A percentile compares a stretch with the other conserved stretches of the same genome.
Evolutionary conservation across 2,329 filamentous ascomycete genomes (phyloP).

Genomic region (Dothistroma septosporum): DNA sequence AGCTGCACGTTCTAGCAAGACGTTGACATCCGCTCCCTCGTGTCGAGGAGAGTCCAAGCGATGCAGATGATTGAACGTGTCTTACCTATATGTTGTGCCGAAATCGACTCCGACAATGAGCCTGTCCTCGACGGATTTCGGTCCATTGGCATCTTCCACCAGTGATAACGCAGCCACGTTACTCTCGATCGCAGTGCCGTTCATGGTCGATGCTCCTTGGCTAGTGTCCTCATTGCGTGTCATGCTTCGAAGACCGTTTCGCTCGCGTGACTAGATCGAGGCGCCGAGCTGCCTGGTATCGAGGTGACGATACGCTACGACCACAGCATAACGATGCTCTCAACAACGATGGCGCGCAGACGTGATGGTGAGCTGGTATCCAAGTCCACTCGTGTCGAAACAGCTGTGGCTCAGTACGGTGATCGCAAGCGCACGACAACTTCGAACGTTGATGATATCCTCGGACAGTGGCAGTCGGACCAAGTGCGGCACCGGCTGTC

Average conservation of each 20-base stretch:
- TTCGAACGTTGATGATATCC: background rate
- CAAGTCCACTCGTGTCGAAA: background rate
- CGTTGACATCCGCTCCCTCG: background rate
- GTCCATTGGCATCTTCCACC: constrained; percentile 10
- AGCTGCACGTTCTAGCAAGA: background rate
- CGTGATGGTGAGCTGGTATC: background rate
- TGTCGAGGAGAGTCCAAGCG: background rate
- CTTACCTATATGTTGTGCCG: constrained; percentile 59
- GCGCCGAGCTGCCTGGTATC: constrained; percentile 1
- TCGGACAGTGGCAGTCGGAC: background rate
- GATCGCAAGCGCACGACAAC: background rate
- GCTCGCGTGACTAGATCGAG: constrained; percentile 4
- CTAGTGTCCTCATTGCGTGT: constrained; percentile 16
- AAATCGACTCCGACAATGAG: constrained; percentile 78
- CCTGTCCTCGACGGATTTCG: constrained; percentile 46
- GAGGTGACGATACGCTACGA: background rate
- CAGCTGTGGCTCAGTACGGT: background rate
- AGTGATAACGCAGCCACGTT: constrained; percentile 15
- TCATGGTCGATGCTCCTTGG: constrained; percentile 12
- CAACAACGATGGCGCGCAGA: background rate
- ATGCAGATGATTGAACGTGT: background rate
- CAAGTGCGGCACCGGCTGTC: background rate
- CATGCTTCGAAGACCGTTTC: constrained; percentile 10
- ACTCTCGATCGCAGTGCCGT: constrained; percentile 13
- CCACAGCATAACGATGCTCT: background rate